A percentile compares a stretch with the other conserved stretches of the same genome.
phyloP scores from a whole-genome alignment of 306 rosid genomes.

The Vigna angularis region DNA sequence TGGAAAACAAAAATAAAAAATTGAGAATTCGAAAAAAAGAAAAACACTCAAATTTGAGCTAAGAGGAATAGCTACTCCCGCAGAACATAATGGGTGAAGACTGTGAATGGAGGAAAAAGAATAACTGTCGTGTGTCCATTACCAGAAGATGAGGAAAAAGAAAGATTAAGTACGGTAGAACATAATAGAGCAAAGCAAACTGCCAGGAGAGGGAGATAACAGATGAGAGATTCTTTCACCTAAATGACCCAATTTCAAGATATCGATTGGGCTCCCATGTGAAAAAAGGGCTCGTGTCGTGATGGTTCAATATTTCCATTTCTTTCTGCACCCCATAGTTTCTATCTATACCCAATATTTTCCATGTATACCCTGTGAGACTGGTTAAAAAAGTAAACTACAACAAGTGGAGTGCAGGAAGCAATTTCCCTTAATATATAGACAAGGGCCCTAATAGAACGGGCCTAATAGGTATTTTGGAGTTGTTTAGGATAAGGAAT shows the following conservation, averaged over 20 bases:
- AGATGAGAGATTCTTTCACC: background rate
- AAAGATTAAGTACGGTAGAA: background rate
- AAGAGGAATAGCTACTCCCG: background rate
- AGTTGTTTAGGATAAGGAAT: no score
- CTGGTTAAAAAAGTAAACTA: no score
- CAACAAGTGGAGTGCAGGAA: no score
- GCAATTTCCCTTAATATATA: no score
- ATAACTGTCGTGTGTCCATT: background rate
- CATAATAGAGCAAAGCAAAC: background rate
- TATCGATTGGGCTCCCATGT: background rate
- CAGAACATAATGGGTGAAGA: background rate
- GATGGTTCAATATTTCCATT: no score
- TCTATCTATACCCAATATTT: no score
- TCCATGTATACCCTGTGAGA: no score
- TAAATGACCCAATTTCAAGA: constrained; percentile 5
- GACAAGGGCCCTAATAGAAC: no score
- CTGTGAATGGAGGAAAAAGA: background rate
- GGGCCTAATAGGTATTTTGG: no score
- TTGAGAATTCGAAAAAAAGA: background rate
- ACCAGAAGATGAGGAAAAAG: background rate
- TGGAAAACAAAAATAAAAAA: background rate
- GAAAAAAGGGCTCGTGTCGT: no score
- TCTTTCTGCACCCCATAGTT: no score
- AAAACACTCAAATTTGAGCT: background rate
- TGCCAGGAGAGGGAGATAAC: background rate